phyloP scores from a whole-genome alignment of 75 land plant genomes.

The Ceratopteris richardii region DNA sequence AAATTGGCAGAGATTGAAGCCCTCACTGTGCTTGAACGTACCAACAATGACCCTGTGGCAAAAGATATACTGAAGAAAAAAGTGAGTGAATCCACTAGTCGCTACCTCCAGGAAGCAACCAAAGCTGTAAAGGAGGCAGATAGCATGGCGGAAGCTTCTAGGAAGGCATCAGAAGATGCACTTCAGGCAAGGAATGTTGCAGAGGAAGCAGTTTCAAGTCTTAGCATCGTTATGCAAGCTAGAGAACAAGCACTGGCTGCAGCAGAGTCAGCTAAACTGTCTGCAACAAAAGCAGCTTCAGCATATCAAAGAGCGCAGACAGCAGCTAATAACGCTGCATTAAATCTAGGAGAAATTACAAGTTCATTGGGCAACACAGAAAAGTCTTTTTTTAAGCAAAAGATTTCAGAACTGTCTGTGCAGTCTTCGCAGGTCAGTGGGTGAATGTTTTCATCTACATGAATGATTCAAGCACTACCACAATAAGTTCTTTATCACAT shows the following conservation, averaged over 20 bases:
- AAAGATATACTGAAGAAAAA: conserved; percentile 17
- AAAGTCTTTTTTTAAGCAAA: neutral
- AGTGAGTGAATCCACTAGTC: conserved; percentile 7
- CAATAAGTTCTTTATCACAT: too few relatives aligned
- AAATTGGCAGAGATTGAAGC: conserved; percentile 24
- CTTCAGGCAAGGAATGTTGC: conserved; percentile 6
- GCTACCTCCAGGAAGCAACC: conserved; percentile 15
- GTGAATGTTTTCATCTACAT: too few relatives aligned
- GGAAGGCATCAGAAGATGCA: conserved; percentile 6
- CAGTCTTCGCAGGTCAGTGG: neutral
- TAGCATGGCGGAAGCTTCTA: conserved; percentile 6
- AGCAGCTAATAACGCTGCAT: conserved; percentile 11
- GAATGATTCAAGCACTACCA: too few relatives aligned
- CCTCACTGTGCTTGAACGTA: conserved; percentile 6
- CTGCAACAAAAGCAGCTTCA: conserved; percentile 11
- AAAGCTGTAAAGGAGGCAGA: conserved; percentile 21
- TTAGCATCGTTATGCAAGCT: neutral
- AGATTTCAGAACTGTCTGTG: neutral
- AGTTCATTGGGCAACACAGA: neutral
- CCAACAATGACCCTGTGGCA: conserved; percentile 8
- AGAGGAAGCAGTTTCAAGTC: conserved; percentile 9
- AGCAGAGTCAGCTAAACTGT: conserved; percentile 14
- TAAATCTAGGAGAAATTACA: neutral
- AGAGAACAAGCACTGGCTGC: conserved; percentile 14
- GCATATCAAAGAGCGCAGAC: conserved; percentile 11